These are phyloP conservation scores for Colletotrichum filicis DNA, from an alignment of 2,329 filamentous ascomycete genomes.

Conservation along the genomic window DNA sequence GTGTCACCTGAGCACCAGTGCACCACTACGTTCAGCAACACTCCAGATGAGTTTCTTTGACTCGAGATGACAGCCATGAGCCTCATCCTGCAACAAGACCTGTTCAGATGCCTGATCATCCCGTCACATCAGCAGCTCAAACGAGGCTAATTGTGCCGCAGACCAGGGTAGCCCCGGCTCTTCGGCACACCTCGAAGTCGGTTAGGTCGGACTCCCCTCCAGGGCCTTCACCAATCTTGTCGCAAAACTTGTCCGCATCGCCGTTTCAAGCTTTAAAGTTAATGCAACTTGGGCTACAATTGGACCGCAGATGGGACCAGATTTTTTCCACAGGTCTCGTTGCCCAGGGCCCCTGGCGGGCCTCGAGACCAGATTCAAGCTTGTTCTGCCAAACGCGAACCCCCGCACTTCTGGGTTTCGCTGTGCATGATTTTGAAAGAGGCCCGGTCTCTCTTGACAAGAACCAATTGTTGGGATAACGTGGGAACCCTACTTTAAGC, in stretches of 20 bases:
- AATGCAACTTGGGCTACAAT: background rate
- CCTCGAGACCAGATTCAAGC: background rate
- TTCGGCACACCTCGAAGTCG: slow-evolving; percentile 1
- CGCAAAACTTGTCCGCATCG: slow-evolving; percentile 26
- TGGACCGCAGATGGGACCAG: background rate
- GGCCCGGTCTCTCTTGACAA: slow-evolving; percentile 5
- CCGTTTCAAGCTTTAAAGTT: slow-evolving; percentile 32
- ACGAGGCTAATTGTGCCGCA: slow-evolving; percentile 24
- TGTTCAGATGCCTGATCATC: slow-evolving; percentile 33
- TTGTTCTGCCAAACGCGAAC: slow-evolving; percentile 13
- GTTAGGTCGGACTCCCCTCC: slow-evolving; percentile 10
- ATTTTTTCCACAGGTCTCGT: background rate
- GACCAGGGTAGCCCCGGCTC: slow-evolving; percentile 18
- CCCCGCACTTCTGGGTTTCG: slow-evolving; percentile 16
- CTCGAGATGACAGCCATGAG: slow-evolving; percentile 30
- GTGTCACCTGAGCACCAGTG: slow-evolving; percentile 13
- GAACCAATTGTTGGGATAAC: slow-evolving; percentile 3
- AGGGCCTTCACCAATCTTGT: slow-evolving; percentile 11
- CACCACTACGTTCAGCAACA: background rate
- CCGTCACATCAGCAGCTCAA: slow-evolving; percentile 29
- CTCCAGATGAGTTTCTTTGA: slow-evolving; percentile 18
- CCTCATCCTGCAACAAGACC: slow-evolving; percentile 9
- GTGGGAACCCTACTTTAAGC: slow-evolving; percentile 10
- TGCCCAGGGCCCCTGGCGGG: background rate
- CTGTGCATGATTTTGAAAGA: slow-evolving; percentile 12